These are phyloP conservation scores for Clitopilus hobsonii DNA, from an alignment of 768 basidiomycete genomes.

Conservation along the genomic window DNA sequence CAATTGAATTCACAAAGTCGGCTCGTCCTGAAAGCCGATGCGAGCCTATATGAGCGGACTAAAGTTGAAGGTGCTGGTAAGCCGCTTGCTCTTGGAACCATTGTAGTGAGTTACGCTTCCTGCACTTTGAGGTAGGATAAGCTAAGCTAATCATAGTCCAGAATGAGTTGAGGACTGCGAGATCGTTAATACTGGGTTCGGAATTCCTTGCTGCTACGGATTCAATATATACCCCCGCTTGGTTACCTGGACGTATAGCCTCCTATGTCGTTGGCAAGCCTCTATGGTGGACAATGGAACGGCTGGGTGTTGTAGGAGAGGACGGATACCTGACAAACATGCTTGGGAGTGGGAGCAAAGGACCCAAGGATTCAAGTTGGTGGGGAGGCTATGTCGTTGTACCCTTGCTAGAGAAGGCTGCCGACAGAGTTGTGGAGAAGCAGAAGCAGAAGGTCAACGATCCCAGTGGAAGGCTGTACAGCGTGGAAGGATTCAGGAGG, in stretches of 20 bases:
- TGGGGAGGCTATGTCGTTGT: conserved; percentile 73
- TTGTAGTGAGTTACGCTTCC: conserved; percentile 55
- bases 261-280: conserved; percentile 73
- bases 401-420: conserved; percentile 59
- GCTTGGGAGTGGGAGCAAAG: conserved; percentile 16
- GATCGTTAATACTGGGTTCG: conserved; percentile 40
- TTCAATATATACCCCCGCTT: conserved; percentile 67
- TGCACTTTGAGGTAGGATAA: conserved; percentile 2
- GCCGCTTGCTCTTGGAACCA: conserved; percentile 65
- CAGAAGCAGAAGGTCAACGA: conserved; percentile 38
- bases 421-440: conserved; percentile 46
- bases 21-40: conserved; percentile 55
- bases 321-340: conserved; percentile 31
- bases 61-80: conserved; percentile 69
- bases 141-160: conserved; percentile 28
- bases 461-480: conserved; percentile 60
- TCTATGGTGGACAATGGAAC: conserved; percentile 84
- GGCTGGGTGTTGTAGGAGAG: conserved; percentile 68
- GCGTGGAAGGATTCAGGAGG: conserved; percentile 50
- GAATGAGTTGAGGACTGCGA: conserved; percentile 55
- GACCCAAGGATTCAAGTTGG: conserved; percentile 42
- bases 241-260: conserved; percentile 65
- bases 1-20: conserved; percentile 41
- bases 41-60: conserved; percentile 52
- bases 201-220: conserved; percentile 52